Evolutionary conservation across 768 basidiomycete genomes (phyloP), one percentile per base, ranked within the genome.

Genomic region (Tulasnella sp.): DNA sequence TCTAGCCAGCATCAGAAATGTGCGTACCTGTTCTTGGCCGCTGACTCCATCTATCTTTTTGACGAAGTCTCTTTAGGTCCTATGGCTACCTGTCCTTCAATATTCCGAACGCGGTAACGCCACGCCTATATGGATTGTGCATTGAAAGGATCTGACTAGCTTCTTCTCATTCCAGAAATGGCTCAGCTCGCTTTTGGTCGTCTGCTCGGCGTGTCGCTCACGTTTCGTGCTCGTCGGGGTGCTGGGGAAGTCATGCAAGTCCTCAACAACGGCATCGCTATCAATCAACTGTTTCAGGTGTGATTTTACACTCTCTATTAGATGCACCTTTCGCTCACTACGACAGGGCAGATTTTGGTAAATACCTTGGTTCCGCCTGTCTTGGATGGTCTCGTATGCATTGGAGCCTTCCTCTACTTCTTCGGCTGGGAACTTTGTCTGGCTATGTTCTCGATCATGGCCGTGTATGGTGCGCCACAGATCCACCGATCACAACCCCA

Each of bases 31-130:
- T 65, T 22, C 17, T 43, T 8, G 21, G 8, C 27, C 2, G 15
- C 62, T 4, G 27, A 43, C 52, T 4, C 22, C 70, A 70, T 34
- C 30, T 53, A 38, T 38, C 5, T 38, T 7, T 38, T 15, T 38
- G 34, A 22, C 41, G 2, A 61, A 60, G 21, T 5, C 55, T 11
- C 45, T 42, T 50, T 58, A 85, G 81, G 73, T 78, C 27, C 74
- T 91, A 2, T 93, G 90, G 87, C 78, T 84, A 1, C 88, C 91
- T 1, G 85, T 98, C 44, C 85, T 91, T 79, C 89, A 91, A 70
- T 87, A 82, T 68, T 88, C 87, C 0, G 89, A 93, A 67, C 73
- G 84, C 65, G 80, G 80, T 79, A 62, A 38, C 7, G 15, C 15
- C 34, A 38, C 60, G 72, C 66, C 45, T 59, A 54, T 44, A 9